Evolutionary conservation across 208 protist genomes (phyloP), one percentile per base, ranked within the genome.

Genomic region (Balamuthia mandrillaris): DNA sequence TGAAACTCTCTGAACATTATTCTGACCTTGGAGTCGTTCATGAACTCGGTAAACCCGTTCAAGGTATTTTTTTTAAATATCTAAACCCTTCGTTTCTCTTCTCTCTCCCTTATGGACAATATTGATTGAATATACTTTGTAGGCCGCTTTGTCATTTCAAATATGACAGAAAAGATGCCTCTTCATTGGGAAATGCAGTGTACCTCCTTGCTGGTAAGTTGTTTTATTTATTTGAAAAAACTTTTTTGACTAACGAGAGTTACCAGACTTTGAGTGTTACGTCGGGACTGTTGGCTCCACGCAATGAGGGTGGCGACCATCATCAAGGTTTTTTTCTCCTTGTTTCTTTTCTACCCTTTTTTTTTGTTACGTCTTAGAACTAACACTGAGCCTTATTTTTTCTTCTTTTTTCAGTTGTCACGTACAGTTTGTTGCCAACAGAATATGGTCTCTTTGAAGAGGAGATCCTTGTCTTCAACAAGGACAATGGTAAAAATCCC

Each of bases 401-500:
- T n/a, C n/a, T n/a, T n/a, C n/a, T n/a, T n/a, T n/a, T 5, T 9
- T 16, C 52, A 81, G 74, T 18, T n/a, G 44, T 81, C 49, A 51
- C 56, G 24, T 31, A 51, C 21, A 51, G 49, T n/a, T 5, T 81
- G 6, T 10, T 81, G 29, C 74, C 74, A 2, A 60, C 18, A n/a
- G 31, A 81, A 2, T 89, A 87, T 63, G 87, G 87, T 33, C 29
- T 84, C 2, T 89, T 87, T 7, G 87, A 89, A 42, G 87, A 89
- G 37, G 72, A 79, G 37, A 82, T 89, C n/a, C 33, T 27, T 1
- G 79, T 89, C 6, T 63, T 56, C 45, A 89, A 89, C 52, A 72
- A 61, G 5, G 44, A 60, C 52, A 85, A 75, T 51, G 10, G 60
- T 1, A 82, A 85, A 37, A 66, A 77, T 27, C 68, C 74, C n/a